Percentiles rank a stretch among this genome's conserved stretches.
Evolutionary conservation across 192 early-diverging fungal genomes (phyloP).

Genomic region (Radiomyces spectabilis): DNA sequence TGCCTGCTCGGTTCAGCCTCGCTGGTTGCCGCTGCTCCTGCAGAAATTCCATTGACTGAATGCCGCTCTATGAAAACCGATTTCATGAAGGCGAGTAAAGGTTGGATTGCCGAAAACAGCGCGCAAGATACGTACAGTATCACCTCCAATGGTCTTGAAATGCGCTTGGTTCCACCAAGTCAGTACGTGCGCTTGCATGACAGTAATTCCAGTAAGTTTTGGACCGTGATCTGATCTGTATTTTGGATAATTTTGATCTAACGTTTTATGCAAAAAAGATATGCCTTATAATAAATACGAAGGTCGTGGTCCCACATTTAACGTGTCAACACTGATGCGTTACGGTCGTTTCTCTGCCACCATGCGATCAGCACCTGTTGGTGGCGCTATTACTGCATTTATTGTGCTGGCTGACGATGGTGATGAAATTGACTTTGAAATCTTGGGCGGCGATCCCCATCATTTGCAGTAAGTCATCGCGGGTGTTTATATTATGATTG

Average conservation of each 20-base stretch:
- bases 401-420: constrained; percentile 25
- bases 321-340: constrained; percentile 19
- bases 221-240: not conserved
- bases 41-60: not conserved
- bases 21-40: not conserved
- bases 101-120: not conserved
- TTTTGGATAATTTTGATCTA: not conserved
- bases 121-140: not conserved
- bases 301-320: constrained; percentile 23
- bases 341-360: constrained; percentile 28
- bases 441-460: not conserved
- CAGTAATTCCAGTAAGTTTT: not conserved
- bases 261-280: not conserved
- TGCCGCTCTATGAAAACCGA: not conserved
- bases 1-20: not conserved
- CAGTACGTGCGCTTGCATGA: not conserved
- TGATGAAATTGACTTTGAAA: constrained; percentile 47
- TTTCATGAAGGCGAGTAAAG: not conserved
- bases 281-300: constrained; percentile 3
- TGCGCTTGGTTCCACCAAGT: not conserved
- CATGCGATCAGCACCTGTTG: constrained; percentile 20
- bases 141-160: not conserved
- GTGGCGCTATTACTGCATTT: constrained; percentile 22
- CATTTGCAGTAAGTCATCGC: not conserved
- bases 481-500: not conserved